These are phyloP conservation scores for Letharia columbiana DNA, from an alignment of 495 filamentous ascomycete species.

Conservation along the genomic window DNA sequence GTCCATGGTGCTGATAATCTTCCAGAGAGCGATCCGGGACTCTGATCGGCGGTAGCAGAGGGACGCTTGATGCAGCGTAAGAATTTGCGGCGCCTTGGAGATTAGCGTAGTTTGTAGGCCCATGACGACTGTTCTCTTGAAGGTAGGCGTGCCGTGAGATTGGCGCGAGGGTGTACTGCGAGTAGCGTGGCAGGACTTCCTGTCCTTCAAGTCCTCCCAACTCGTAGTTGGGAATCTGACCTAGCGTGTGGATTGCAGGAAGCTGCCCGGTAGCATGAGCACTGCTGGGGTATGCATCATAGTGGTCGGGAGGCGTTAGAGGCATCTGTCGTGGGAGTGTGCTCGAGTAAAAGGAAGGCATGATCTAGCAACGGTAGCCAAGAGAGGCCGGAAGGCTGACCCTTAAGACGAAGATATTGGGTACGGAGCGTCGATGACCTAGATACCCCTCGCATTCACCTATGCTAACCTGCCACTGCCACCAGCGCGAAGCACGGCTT, in stretches of 20 bases:
- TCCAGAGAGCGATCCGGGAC: constrained; percentile 15
- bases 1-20: constrained; percentile 12
- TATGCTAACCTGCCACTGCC: constrained; percentile 6
- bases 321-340: constrained; percentile 20
- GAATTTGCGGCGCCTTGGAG: constrained; percentile 4
- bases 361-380: constrained; percentile 9
- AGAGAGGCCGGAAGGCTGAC: constrained; percentile 1
- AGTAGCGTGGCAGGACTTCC: constrained; percentile 9
- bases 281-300: constrained; percentile 15
- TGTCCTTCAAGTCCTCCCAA: constrained; percentile 7
- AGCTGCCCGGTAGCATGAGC: constrained; percentile 9
- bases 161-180: constrained; percentile 14
- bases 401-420: background rate
- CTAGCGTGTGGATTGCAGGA: constrained; percentile 7
- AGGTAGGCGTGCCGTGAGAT: constrained; percentile 6
- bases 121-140: constrained; percentile 13
- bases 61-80: constrained; percentile 9
- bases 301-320: constrained; percentile 23
- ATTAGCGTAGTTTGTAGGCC: constrained; percentile 4
- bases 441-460: constrained; percentile 7
- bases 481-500: constrained; percentile 1
- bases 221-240: constrained; percentile 4
- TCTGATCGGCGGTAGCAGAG: constrained; percentile 21
- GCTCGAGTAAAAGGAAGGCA: constrained; percentile 23
- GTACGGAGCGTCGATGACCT: background rate